Percentiles rank a stretch among this genome's conserved stretches.
These are phyloP conservation scores for Yueomyces sp. DNA, from an alignment of 805 yeast genomes.

Conservation along the genomic window DNA sequence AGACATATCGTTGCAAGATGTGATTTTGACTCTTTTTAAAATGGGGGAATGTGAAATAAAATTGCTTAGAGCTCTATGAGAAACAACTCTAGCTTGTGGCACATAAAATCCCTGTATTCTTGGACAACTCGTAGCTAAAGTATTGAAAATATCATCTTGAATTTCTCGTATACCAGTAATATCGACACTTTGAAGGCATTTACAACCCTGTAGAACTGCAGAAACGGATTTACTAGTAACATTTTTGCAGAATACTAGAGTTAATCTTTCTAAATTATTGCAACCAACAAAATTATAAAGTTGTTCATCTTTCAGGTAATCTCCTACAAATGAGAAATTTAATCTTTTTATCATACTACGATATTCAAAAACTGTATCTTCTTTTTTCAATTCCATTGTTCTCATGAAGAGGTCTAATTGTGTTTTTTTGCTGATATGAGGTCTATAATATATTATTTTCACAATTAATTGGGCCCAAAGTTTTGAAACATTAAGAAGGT, in stretches of 20 bases:
- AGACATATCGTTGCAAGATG: conserved; percentile 53
- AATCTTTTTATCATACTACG: conserved; percentile 60
- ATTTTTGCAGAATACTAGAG: conserved; percentile 66
- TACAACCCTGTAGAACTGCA: conserved; percentile 48
- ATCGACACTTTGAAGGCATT: conserved; percentile 71
- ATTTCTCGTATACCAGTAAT: conserved; percentile 63
- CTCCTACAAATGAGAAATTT: conserved; percentile 65
- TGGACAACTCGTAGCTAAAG: conserved; percentile 58
- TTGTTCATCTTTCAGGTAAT: conserved; percentile 49
- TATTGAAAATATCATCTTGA: conserved; percentile 54
- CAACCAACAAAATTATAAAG: conserved; percentile 53
- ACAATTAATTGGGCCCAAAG: conserved; percentile 69
- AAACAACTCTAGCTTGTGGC: conserved; percentile 65
- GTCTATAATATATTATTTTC: conserved; percentile 81
- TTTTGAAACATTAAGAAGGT: conserved; percentile 59
- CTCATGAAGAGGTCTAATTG: conserved; percentile 28
- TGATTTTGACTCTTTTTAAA: conserved; percentile 71
- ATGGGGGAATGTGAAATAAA: conserved; percentile 54
- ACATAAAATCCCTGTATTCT: conserved; percentile 83
- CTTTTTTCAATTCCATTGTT: conserved; percentile 16
- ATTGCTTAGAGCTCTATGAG: conserved; percentile 46
- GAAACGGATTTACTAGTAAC: conserved; percentile 51
- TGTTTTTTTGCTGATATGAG: conserved; percentile 51
- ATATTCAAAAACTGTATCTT: conserved; percentile 49
- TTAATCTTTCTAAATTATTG: conserved; percentile 67